phyloP scores from a whole-genome alignment of 2,329 filamentous ascomycete genomes.

The Cladosporium colombiae region DNA sequence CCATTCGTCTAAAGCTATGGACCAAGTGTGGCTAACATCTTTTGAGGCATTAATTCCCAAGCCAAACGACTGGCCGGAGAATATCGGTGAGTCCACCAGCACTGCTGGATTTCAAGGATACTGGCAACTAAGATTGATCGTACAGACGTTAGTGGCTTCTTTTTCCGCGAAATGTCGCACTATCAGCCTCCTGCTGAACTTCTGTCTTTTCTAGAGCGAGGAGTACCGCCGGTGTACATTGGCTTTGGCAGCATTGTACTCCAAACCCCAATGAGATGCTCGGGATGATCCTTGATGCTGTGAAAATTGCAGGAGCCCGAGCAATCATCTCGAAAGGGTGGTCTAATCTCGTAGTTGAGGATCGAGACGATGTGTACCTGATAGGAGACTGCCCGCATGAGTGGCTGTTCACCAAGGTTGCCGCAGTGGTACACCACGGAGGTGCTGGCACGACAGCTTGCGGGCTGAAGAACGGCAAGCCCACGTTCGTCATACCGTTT shows the following conservation, averaged over 20 bases:
- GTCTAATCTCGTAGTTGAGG: conserved; percentile 52
- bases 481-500: conserved; percentile 57
- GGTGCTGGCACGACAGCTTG: conserved; percentile 59
- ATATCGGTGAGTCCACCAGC: conserved; percentile 60
- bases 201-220: conserved; percentile 55
- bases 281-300: conserved; percentile 69
- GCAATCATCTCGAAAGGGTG: conserved; percentile 75
- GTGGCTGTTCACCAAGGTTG: conserved; percentile 57
- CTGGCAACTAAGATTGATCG: neutral
- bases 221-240: conserved; percentile 67
- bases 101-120: neutral
- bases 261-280: conserved; percentile 69
- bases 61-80: conserved; percentile 40
- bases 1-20: too few species aligned
- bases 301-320: conserved; percentile 61
- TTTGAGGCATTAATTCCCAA: conserved; percentile 25
- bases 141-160: conserved; percentile 59
- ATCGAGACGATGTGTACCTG: conserved; percentile 43
- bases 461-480: conserved; percentile 50
- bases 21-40: neutral
- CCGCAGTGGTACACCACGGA: conserved; percentile 57
- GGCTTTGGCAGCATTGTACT: conserved; percentile 77
- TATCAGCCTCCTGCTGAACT: conserved; percentile 27
- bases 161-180: conserved; percentile 59
- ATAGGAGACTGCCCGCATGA: conserved; percentile 57